Conservation (phyloP, 352 stramenopile genomes). For the Phytophthora melonis region DNA sequence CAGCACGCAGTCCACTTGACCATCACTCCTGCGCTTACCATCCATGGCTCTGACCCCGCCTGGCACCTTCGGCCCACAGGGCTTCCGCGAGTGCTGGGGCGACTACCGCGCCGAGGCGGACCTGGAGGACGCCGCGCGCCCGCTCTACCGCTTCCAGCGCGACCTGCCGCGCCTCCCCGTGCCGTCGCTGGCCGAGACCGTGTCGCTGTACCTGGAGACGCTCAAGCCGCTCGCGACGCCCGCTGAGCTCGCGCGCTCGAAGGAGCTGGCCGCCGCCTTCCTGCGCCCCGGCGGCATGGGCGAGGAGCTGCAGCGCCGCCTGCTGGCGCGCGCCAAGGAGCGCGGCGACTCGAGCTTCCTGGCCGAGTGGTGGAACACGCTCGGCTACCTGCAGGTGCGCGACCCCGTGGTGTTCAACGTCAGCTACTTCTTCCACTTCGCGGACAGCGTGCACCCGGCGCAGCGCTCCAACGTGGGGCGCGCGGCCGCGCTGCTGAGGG, state of each 20-base stretch:
- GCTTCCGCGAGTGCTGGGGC: constrained; percentile 96
- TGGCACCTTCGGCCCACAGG: constrained; percentile 57
- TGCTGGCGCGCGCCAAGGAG: constrained; percentile 62
- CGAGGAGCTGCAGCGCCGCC: constrained; percentile 78
- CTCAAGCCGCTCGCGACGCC: constrained; percentile 83
- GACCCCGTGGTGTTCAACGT: constrained; percentile 90
- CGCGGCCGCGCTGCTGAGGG: constrained; percentile 88
- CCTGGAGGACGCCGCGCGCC: constrained; percentile 58
- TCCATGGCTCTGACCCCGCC: constrained; percentile 24
- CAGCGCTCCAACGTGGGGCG: constrained; percentile 74
- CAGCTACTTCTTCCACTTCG: constrained; percentile 92
- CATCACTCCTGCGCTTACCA: constrained; percentile 5
- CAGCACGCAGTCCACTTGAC: constrained; percentile 7
- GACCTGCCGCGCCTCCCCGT: constrained; percentile 92
- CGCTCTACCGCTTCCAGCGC: constrained; percentile 87
- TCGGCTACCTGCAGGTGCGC: constrained; percentile 80
- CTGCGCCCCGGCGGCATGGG: constrained; percentile 68
- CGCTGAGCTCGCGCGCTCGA: constrained; percentile 74
- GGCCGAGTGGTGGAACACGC: constrained; percentile 84
- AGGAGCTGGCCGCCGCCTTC: constrained; percentile 79
- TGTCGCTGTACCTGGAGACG: constrained; percentile 91
- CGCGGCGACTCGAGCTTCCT: constrained; percentile 76
- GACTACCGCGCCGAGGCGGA: constrained; percentile 88
- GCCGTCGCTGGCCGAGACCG: constrained; percentile 89
- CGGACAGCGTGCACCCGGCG: constrained; percentile 61